Conservation (phyloP, 1,284 basidiomycete species). For the Bjerkandera adusta region DNA sequence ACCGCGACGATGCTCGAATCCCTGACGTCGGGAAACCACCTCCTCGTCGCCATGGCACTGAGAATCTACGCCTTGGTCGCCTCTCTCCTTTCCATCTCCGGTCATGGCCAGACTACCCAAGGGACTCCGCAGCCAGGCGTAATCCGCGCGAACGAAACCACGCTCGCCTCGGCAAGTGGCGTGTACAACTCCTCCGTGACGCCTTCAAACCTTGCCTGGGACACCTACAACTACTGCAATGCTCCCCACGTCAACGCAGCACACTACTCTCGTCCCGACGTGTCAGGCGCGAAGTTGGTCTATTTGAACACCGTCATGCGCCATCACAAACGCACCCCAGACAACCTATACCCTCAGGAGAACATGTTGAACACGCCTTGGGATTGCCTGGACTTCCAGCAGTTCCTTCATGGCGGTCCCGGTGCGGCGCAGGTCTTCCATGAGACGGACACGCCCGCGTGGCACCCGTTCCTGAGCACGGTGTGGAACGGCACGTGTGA, state of each 20-base stretch:
- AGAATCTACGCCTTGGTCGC: background rate
- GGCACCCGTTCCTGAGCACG: conserved; percentile 45
- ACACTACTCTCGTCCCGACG: conserved; percentile 34
- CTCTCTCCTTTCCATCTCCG: background rate
- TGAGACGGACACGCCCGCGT: conserved; percentile 33
- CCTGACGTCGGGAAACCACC: no score
- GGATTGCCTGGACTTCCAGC: conserved; percentile 37
- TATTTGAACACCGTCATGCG: conserved; percentile 44
- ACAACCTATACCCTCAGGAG: conserved; percentile 46
- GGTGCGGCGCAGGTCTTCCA: conserved; percentile 38
- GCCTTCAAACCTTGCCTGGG: conserved; percentile 40
- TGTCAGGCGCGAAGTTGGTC: conserved; percentile 31
- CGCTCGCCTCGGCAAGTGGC: conserved; percentile 21
- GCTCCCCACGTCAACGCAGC: conserved; percentile 45
- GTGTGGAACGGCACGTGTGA: conserved; percentile 60
- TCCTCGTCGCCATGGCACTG: background rate
- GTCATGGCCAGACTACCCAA: no score
- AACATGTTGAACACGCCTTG: conserved; percentile 40
- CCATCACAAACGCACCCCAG: conserved; percentile 47
- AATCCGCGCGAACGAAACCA: conserved; percentile 5
- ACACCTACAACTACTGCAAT: conserved; percentile 56
- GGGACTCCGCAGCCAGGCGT: no score
- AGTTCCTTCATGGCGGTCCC: conserved; percentile 32
- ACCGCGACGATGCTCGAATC: no score
- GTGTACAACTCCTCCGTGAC: conserved; percentile 43